These are phyloP conservation scores for Reticulascus tulasneorum DNA, from an alignment of 2,329 filamentous ascomycete genomes.

Conservation along the genomic window DNA sequence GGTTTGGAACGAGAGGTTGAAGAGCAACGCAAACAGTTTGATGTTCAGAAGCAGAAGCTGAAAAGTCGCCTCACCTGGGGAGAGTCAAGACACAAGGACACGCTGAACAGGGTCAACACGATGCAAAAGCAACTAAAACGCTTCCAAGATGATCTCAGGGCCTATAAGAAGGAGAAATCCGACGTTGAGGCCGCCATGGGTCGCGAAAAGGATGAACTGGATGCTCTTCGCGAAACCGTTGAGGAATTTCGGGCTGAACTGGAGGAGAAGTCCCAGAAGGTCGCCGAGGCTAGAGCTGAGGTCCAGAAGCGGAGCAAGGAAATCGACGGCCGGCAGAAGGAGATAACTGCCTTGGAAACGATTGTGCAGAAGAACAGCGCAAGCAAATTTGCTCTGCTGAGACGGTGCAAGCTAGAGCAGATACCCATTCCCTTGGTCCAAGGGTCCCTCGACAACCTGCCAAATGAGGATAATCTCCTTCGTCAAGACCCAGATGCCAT, in stretches of 20 bases:
- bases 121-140: slow-evolving; percentile 64
- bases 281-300: slow-evolving; percentile 74
- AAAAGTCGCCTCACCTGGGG: slow-evolving; percentile 59
- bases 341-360: slow-evolving; percentile 74
- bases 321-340: slow-evolving; percentile 69
- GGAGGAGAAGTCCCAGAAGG: slow-evolving; percentile 66
- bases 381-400: slow-evolving; percentile 76
- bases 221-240: slow-evolving; percentile 68
- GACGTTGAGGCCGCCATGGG: slow-evolving; percentile 71
- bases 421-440: slow-evolving; percentile 76
- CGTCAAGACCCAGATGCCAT: slow-evolving; percentile 81
- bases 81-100: slow-evolving; percentile 47
- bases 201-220: slow-evolving; percentile 70
- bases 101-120: slow-evolving; percentile 63
- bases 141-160: slow-evolving; percentile 64
- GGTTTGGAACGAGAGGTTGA: slow-evolving; percentile 86
- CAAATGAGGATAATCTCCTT: slow-evolving; percentile 77
- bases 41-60: slow-evolving; percentile 74
- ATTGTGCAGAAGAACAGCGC: slow-evolving; percentile 83
- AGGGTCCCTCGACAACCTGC: slow-evolving; percentile 78
- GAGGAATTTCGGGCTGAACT: slow-evolving; percentile 66
- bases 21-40: slow-evolving; percentile 82
- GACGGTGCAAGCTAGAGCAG: slow-evolving; percentile 90
- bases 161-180: slow-evolving; percentile 68
- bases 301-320: slow-evolving; percentile 81